Evolutionary conservation across 352 stramenopile genomes (phyloP), one percentile per base, ranked within the genome.

Genomic region (Peronospora belbahrii): DNA sequence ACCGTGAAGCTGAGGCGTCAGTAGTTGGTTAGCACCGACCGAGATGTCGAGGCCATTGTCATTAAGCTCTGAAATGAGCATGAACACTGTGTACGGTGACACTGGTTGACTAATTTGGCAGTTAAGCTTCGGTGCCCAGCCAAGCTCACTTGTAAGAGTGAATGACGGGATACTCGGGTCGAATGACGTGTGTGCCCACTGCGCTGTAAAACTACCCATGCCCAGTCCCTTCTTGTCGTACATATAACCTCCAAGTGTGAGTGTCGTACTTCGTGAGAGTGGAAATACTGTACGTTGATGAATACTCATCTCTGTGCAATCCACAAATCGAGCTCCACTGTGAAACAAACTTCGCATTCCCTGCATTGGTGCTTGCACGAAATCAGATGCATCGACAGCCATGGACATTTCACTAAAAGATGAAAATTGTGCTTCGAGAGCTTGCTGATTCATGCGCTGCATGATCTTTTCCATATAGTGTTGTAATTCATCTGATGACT

Each of bases 371-470:
- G 59, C 52, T n/a, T 62, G 56, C 15, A 89, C 64, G 36, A 89
- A 73, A 37, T 88, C 75, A 4, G 74, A 86, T 11, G 77, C 77
- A 50, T 92, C 80, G n/a, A 92, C 70, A 36, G 65, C 35, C 65
- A 88, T 87, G 46, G 68, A 72, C 70, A 88, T 85, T 51, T 89
- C 77, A 46, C 75, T 92, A 41, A 86, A 78, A 20, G 70, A 87
- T 39, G 71, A 75, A 48, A 92, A 92, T 48, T 85, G 71, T 8
- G 70, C 73, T 37, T 88, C 74, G 4, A 92, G 62, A 15, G 67
- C 62, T 41, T 88, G 65, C 51, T 88, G 62, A 56, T 89, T 84
- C 52, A 78, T 59, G 15, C 71, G 65, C 2, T 67, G 73, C 38
- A 89, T 53, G 39, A 86, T 50, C 4, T 74, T 19, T 35, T 85